Evolutionary conservation across 2,329 filamentous ascomycete genomes (phyloP), one percentile per base, ranked within the genome.

Genomic region (Trichoderma sp.): DNA sequence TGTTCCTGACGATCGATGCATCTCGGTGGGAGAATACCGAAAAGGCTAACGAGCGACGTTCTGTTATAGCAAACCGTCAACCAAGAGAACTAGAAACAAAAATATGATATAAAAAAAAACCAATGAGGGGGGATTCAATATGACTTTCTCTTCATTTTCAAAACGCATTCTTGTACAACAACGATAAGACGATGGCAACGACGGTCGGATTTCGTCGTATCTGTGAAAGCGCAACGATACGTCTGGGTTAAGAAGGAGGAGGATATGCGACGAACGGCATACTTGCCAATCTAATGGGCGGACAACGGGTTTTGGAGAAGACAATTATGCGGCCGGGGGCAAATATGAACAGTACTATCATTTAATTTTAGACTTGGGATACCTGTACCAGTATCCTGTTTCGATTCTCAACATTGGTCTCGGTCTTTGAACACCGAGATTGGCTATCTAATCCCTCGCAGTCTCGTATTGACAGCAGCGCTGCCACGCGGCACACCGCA

Each of bases 61-160:
- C 34, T 25, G n/a, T 56, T 64, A 2, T 53, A 79, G 78, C 77
- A 79, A 79, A 79, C 78, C 52, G 77, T 79, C 34, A 74, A 73
- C 39, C 76, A 78, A 69, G 77, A 79, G 3, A 65, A 65, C 35
- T 79, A 74, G 72, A 13, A 57, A 50, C 53, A 17, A 56, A 39
- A 39, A 58, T 9, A 15, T 54, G 67, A 66, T 71, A 42, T n/a
- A 39, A 42, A 17, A 42, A 34, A 29, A 32, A 53, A 54, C 22
- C 34, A n/a, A 42, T 19, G 17, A 45, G 19, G 19, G 34, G 10
- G 4, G 8, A 5, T 25, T 58, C 32, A 25, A 66, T 22, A 25
- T 32, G 27, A 32, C 12, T 19, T 48, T 63, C 69, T 22, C 22
- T 59, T 60, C 63, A 70, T 70, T 67, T 67, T 34, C 69, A 66